Evolutionary conservation across 2,329 filamentous ascomycete species (phyloP).

Genomic region (Aspergillus intermedius): DNA sequence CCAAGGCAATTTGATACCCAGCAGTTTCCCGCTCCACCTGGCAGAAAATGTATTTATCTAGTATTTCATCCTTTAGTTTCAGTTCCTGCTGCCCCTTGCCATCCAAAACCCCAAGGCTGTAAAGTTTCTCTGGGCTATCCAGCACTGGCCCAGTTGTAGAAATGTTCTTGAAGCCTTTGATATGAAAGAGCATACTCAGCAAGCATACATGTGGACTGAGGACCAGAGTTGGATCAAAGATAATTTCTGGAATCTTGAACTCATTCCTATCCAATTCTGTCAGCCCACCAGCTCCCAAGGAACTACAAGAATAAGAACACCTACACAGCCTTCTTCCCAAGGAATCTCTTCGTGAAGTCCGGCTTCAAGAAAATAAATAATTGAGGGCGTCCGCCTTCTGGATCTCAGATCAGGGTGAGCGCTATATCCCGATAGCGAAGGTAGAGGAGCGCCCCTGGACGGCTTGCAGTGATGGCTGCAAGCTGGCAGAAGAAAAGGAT

Average conservation of each 20-base stretch:
- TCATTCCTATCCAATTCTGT: constrained; percentile 18
- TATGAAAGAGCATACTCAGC: constrained; percentile 13
- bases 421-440: too few species aligned
- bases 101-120: constrained; percentile 27
- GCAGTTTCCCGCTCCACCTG: constrained; percentile 15
- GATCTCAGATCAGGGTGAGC: too few species aligned
- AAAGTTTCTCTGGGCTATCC: constrained; percentile 28
- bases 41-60: constrained; percentile 27
- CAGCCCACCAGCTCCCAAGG: too few species aligned
- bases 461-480: too few species aligned
- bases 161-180: background rate
- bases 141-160: constrained; percentile 7
- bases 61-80: constrained; percentile 25
- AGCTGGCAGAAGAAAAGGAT: too few species aligned
- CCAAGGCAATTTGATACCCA: constrained; percentile 19
- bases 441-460: too few species aligned
- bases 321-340: too few species aligned
- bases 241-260: constrained; percentile 30
- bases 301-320: too few species aligned
- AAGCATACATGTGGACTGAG: constrained; percentile 32
- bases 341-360: too few species aligned
- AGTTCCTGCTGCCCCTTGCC: constrained; percentile 26
- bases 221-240: constrained; percentile 29
- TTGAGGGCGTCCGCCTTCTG: too few species aligned
- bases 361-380: too few species aligned